Evolutionary conservation across 176 grass and related monocot genomes (phyloP).

Genomic region (Oryza coarctata): DNA sequence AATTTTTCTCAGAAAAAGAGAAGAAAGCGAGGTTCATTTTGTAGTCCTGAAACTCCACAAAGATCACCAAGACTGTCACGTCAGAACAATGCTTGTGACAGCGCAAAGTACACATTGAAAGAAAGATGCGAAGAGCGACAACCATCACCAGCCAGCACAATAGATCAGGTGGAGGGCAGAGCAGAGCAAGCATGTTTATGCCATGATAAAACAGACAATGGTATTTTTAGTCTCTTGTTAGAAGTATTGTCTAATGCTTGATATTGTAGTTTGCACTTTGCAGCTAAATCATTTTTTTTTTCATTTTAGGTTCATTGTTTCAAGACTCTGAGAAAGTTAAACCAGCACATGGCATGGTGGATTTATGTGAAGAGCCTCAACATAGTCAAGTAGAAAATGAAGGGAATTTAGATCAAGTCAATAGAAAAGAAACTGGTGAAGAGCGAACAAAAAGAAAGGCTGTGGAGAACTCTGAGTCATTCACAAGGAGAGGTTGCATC

Average conservation of each 20-base stretch:
- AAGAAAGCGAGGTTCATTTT: neutral
- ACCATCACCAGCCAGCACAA: neutral
- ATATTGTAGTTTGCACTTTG: conserved; percentile 1
- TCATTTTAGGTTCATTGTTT: conserved; percentile 41
- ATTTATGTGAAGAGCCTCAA: conserved; percentile 23
- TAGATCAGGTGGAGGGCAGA: conserved; percentile 19
- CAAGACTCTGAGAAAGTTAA: conserved; percentile 21
- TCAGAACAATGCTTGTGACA: conserved; percentile 6
- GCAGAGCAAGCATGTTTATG: neutral
- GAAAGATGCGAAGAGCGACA: conserved; percentile 21
- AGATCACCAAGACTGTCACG: conserved; percentile 44
- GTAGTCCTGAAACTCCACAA: conserved; percentile 29
- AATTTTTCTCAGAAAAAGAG: conserved; percentile 23
- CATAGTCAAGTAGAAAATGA: conserved; percentile 32
- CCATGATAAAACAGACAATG: neutral
- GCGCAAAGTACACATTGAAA: conserved; percentile 5
- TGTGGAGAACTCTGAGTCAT: conserved; percentile 16
- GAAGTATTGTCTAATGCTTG: neutral
- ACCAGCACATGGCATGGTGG: neutral
- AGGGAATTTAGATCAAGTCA: conserved; percentile 7
- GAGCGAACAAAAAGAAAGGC: conserved; percentile 25
- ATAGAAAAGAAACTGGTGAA: neutral
- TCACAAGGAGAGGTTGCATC: neutral
- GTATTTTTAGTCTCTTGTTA: conserved; percentile 30
- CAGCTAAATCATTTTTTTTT: conserved; percentile 8